Evolutionary conservation across 148 eudicot species (phyloP).

Genomic region (Rheum nobile): DNA sequence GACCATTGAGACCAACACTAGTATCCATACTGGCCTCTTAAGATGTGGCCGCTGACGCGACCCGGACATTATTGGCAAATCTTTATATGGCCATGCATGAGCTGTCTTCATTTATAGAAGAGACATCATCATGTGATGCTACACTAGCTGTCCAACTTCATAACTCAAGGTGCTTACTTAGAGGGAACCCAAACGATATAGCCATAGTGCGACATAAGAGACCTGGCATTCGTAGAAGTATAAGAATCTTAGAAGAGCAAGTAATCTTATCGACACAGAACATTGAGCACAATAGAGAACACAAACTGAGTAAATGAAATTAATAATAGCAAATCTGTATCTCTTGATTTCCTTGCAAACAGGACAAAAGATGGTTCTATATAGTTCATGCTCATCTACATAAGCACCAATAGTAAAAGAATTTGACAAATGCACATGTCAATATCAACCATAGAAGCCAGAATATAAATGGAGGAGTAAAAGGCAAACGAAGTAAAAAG

Average conservation of each 20-base stretch:
- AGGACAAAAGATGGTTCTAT: background rate
- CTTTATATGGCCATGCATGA: constrained; percentile 44
- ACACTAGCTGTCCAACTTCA: constrained; percentile 9
- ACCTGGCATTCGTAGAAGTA: background rate
- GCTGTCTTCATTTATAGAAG: constrained; percentile 42
- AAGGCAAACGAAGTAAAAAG: background rate
- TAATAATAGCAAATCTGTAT: background rate
- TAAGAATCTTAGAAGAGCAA: background rate
- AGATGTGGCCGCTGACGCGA: constrained; percentile 43
- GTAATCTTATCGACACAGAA: background rate
- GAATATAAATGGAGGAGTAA: background rate
- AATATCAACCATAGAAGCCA: background rate
- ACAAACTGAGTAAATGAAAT: background rate
- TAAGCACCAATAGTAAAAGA: background rate
- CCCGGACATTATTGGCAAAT: constrained; percentile 31
- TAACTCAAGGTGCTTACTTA: constrained; percentile 6
- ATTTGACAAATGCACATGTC: background rate
- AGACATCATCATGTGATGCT: constrained; percentile 15
- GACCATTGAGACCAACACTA: constrained; percentile 37
- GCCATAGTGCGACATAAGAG: background rate
- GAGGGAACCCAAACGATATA: background rate
- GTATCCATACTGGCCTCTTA: constrained; percentile 48
- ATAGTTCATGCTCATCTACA: background rate
- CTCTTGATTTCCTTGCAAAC: background rate
- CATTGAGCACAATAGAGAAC: background rate